These are phyloP conservation scores for Dalbergia oliveri DNA, from an alignment of 306 rosid species.

Conservation along the genomic window DNA sequence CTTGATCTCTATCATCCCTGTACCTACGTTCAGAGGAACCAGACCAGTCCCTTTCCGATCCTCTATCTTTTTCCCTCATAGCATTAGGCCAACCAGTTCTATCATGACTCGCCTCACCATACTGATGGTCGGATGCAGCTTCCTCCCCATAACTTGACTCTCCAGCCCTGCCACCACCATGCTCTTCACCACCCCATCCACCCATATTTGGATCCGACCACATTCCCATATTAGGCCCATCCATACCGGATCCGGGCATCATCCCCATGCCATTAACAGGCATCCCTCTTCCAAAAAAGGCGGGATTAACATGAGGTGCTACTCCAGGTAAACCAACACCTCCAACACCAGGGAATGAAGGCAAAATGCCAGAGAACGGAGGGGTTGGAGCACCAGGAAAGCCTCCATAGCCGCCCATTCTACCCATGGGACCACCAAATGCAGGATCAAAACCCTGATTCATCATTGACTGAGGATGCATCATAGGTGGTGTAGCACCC, in stretches of 20 bases:
- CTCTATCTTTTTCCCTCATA: conserved; percentile 90
- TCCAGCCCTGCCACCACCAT: conserved; percentile 85
- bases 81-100: conserved; percentile 86
- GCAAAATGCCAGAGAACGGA: conserved; percentile 84
- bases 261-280: conserved; percentile 97
- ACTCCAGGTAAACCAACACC: conserved; percentile 95
- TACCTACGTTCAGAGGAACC: conserved; percentile 90
- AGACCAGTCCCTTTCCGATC: conserved; percentile 94
- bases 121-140: conserved; percentile 92
- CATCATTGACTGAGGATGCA: conserved; percentile 94
- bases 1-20: conserved; percentile 88
- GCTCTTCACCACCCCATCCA: conserved; percentile 93
- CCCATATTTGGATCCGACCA: conserved; percentile 97
- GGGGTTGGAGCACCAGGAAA: conserved; percentile 92
- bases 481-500: conserved; percentile 79
- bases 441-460: conserved; percentile 97
- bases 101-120: conserved; percentile 90
- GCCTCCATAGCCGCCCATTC: conserved; percentile 92
- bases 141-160: conserved; percentile 99
- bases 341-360: conserved; percentile 84
- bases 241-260: conserved; percentile 88
- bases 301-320: conserved; percentile 98
- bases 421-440: conserved; percentile 92
- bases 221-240: conserved; percentile 98
- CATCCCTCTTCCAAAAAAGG: conserved; percentile 97